Evolutionary conservation across 306 rosid genomes (phyloP).

Genomic region (Trifolium fragiferum): DNA sequence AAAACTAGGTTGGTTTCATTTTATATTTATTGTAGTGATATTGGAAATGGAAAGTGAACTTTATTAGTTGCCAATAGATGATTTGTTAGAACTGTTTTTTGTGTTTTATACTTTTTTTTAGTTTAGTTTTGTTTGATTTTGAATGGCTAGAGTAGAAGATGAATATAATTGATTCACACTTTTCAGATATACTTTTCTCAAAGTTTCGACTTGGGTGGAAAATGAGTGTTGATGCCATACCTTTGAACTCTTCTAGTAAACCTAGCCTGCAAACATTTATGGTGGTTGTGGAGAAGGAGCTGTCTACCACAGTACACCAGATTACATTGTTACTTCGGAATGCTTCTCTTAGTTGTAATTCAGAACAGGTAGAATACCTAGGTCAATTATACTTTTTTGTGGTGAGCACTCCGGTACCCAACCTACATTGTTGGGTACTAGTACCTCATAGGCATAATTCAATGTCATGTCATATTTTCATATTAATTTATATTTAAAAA

Average conservation of each 20-base stretch:
- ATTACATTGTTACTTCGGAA: slow-evolving; percentile 58
- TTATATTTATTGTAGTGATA: slow-evolving; percentile 31
- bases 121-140: slow-evolving; percentile 27
- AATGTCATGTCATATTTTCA: too few relatives aligned
- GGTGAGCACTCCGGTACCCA: too few relatives aligned
- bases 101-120: slow-evolving; percentile 3
- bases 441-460: too few relatives aligned
- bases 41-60: background rate
- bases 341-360: slow-evolving; percentile 58
- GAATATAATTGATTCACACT: slow-evolving; percentile 10
- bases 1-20: background rate
- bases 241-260: slow-evolving; percentile 62
- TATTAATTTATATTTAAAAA: too few relatives aligned
- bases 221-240: slow-evolving; percentile 75
- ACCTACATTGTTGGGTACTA: too few relatives aligned
- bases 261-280: slow-evolving; percentile 80
- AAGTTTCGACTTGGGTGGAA: slow-evolving; percentile 93
- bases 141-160: slow-evolving; percentile 28
- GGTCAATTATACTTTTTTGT: background rate
- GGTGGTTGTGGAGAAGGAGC: slow-evolving; percentile 82
- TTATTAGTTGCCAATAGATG: background rate
- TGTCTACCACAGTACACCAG: slow-evolving; percentile 60
- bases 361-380: slow-evolving; percentile 70
- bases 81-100: slow-evolving; percentile 36
- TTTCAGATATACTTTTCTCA: slow-evolving; percentile 78